A percentile compares a stretch with the other conserved stretches of the same genome.
These are phyloP conservation scores for carrot (Daucus carota) DNA, from an alignment of 129 eudicot genomes.

Conservation along the genomic window DNA sequence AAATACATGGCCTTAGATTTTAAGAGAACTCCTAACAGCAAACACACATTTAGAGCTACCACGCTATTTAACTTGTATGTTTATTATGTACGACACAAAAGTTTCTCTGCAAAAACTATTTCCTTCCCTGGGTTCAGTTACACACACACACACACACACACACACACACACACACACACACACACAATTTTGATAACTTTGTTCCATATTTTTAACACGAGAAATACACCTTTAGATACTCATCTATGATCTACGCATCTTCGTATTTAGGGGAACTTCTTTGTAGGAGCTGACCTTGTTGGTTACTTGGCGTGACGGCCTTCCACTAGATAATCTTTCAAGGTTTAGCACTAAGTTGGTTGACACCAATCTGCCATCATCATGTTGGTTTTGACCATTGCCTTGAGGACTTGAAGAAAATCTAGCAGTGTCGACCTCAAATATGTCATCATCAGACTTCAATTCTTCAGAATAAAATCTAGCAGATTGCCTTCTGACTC, in stretches of 20 bases:
- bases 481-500: constrained; percentile 26
- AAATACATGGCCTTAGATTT: no score
- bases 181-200: neutral
- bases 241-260: constrained; percentile 49
- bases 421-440: constrained; percentile 5
- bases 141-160: no score
- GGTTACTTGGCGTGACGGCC: constrained; percentile 59
- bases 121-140: neutral
- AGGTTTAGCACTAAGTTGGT: constrained; percentile 13
- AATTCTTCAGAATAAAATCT: constrained; percentile 17
- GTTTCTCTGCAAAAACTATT: neutral
- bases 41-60: neutral
- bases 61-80: neutral
- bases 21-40: neutral
- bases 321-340: constrained; percentile 41
- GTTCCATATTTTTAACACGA: neutral
- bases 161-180: neutral
- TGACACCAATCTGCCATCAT: constrained; percentile 10
- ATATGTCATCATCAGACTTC: constrained; percentile 10
- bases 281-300: constrained; percentile 64
- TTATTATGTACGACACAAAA: neutral
- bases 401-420: constrained; percentile 7
- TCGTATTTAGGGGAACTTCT: constrained; percentile 36
- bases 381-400: constrained; percentile 20
- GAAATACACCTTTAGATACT: constrained; percentile 4